phyloP scores from a whole-genome alignment of 2,329 filamentous ascomycete species.

The Trichoderma harzianum region DNA sequence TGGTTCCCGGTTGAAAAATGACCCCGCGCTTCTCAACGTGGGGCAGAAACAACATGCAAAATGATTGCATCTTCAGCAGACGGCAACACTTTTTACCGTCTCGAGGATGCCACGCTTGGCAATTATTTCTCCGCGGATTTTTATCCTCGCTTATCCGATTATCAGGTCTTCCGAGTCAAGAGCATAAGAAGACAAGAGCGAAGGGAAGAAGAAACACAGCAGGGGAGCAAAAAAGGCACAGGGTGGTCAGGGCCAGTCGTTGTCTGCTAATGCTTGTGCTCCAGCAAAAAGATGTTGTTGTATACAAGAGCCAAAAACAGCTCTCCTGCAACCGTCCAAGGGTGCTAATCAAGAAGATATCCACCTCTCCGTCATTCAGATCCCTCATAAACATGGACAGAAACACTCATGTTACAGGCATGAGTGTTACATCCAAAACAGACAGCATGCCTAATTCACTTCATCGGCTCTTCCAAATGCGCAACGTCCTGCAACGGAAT shows the following conservation, averaged over 20 bases:
- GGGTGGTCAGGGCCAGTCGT: not conserved
- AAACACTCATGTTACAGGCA: not conserved
- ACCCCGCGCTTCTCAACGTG: slow-evolving; percentile 12
- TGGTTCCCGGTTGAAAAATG: not conserved
- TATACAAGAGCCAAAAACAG: not conserved
- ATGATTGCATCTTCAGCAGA: not conserved
- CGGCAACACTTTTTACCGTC: not conserved
- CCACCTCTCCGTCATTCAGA: not conserved
- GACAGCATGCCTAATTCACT: not conserved
- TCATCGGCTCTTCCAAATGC: not conserved
- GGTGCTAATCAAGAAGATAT: not conserved
- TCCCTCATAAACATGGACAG: not conserved
- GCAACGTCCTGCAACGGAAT: not conserved
- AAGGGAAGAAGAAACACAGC: not conserved
- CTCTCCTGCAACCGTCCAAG: not conserved
- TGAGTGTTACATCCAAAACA: not conserved
- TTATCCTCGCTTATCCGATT: not conserved
- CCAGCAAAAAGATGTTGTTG: not conserved
- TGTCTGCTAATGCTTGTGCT: not conserved
- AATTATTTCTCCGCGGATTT: not conserved
- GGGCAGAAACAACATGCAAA: not conserved
- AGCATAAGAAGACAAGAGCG: not conserved
- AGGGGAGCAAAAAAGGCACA: not conserved
- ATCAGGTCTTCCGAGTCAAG: not conserved
- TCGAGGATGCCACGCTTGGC: not conserved